phyloP scores from a whole-genome alignment of 768 basidiomycete genomes.

The Galerina marginata region DNA sequence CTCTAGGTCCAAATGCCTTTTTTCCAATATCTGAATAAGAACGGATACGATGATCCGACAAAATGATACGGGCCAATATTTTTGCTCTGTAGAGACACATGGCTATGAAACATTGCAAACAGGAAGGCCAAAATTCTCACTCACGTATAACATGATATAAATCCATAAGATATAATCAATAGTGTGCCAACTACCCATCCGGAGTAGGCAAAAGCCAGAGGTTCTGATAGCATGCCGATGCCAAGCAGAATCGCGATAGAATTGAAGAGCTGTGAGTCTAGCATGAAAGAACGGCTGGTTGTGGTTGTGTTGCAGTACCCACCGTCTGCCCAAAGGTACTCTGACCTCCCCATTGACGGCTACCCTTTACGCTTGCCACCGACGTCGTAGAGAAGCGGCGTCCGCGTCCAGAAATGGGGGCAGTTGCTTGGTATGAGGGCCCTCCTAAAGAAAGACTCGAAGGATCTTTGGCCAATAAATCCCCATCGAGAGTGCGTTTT shows the following conservation, averaged over 20 bases:
- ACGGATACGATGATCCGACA: conserved; percentile 67
- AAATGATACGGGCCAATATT: conserved; percentile 78
- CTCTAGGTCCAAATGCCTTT: conserved; percentile 84
- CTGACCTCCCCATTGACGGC: conserved; percentile 50
- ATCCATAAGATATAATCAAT: conserved; percentile 78
- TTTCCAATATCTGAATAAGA: conserved; percentile 91
- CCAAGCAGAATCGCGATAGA: conserved; percentile 86
- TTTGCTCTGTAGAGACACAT: conserved; percentile 65
- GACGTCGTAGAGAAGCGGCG: conserved; percentile 41
- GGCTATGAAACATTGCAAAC: not conserved
- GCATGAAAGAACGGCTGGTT: not conserved
- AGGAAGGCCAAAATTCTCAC: conserved; percentile 31
- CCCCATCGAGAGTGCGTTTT: conserved; percentile 5
- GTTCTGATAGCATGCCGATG: conserved; percentile 88
- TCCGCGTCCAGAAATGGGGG: conserved; percentile 21
- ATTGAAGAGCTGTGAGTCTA: conserved; percentile 71
- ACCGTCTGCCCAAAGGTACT: conserved; percentile 81
- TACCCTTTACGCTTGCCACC: conserved; percentile 30
- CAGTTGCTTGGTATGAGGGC: conserved; percentile 16
- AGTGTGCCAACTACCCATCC: conserved; percentile 85
- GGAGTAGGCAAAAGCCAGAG: conserved; percentile 88
- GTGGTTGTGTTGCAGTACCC: conserved; percentile 20
- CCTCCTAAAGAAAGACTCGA: conserved; percentile 2
- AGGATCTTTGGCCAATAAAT: conserved; percentile 1
- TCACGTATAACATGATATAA: conserved; percentile 88